These are phyloP conservation scores for Hortiboletus flavorubellus DNA, from an alignment of 768 basidiomycete species.

Conservation along the genomic window DNA sequence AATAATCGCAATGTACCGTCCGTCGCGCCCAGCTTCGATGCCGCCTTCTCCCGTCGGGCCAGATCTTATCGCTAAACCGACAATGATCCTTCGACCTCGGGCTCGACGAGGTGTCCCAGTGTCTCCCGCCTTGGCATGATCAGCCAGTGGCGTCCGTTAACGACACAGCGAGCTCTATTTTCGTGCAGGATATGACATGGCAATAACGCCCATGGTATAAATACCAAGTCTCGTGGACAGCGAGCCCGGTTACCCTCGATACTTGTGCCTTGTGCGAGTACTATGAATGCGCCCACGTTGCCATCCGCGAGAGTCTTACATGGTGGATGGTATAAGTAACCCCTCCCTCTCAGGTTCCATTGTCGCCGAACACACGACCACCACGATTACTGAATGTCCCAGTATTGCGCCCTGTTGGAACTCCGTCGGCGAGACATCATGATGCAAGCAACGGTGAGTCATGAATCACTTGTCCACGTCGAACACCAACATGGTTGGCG, in stretches of 20 bases:
- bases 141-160: not conserved
- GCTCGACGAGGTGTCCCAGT: not conserved
- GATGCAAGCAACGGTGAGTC: not conserved
- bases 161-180: not conserved
- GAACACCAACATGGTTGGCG: not conserved
- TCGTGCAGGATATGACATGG: not conserved
- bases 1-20: not conserved
- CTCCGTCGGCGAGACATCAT: not conserved
- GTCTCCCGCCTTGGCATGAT: not conserved
- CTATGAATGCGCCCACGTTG: constrained; percentile 5
- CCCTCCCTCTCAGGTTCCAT: not conserved
- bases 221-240: not conserved
- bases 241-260: not conserved
- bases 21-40: not conserved
- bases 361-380: not conserved
- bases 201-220: not conserved
- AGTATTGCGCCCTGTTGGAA: not conserved
- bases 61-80: not conserved
- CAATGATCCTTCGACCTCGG: not conserved
- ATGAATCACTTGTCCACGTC: not conserved
- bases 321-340: constrained; percentile 7
- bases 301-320: not conserved
- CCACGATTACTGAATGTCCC: not conserved
- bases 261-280: not conserved
- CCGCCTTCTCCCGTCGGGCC: not conserved